Base-by-base conservation (phyloP, 176 grass and related monocot genomes). In the Aechmea fasciata region DNA sequence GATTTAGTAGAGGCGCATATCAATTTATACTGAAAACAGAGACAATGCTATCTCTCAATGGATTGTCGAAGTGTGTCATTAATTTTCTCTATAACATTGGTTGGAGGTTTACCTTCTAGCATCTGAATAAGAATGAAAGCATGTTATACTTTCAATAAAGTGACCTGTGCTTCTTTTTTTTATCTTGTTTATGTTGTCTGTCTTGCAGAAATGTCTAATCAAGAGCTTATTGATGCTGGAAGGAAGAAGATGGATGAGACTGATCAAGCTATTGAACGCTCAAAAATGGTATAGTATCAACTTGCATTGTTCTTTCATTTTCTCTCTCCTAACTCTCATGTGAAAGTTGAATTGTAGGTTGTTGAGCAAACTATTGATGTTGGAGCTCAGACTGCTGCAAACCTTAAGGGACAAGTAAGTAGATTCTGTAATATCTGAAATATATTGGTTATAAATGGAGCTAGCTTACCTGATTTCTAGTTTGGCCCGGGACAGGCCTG, bases 301-400 rank as follows among this genome's bases (percentile, higher is more conserved):
- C 15, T 62, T 24, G 57, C 19, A 47, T 12, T 67, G 57, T 15
- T 51, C 50, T 66, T 33, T 66, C 23, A 19, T 66, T n/a, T 33
- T 3, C 25, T 11, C 52, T 73, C 41, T 13, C 15, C 41, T 75
- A 48, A 14, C 22, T 65, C 74, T 81, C 18, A 74, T 63, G 54
- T n/a, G 11, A 88, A 66, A 20, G 52, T 14, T 61, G 76, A 23
- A 9, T 73, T 80, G 55, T 81, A 99, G 90, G 95, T 94, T 73
- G 84, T 99, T 76, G 90, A 78, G 53, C 95, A 99, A 85, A 99
- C 95, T 75, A 74, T 99, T 77, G 95, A 99, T 73, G 87, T 99
- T 13, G 95, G 95, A 66, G 72, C 95, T 84, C 95, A 94, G 78
- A 99, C 95, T 82, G 95, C 95, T 75, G 78, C 78, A 72, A 80